Evolutionary conservation across 768 basidiomycete species (phyloP), one percentile per base, ranked within the genome.

Genomic region (Mycena olivaceomarginata): DNA sequence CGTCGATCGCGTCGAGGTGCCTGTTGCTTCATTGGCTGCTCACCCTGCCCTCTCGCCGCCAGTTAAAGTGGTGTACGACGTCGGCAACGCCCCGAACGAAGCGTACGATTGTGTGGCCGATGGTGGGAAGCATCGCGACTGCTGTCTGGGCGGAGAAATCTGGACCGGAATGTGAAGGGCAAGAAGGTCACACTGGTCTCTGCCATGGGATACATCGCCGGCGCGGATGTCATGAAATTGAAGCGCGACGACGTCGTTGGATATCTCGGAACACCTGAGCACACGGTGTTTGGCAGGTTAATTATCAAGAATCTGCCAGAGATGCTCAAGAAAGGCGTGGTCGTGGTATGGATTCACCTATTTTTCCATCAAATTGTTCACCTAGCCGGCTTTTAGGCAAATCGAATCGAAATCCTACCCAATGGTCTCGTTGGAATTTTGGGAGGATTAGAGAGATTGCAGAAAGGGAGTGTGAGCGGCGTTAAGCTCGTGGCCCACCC

Each of bases 401-500:
- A 88, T 80, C 82, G 82, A 43, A 84, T 87, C n/a, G 88, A 90
- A 72, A 79, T 87, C 39, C 73, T 92, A 22, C 82, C 86, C 0
- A 83, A 84, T n/a, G 91, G 91, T 13, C 82, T 91, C 22, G 83
- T 80, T 31, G 90, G 88, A 10, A 88, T 91, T 67, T 80, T 82
- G 46, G 81, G 82, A 16, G 91, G 88, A 13, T 78, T 92, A 65
- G 83, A 85, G 16, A 71, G 77, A 40, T n/a, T 73, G 68, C 11
- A 67, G n/a, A 67, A 76, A 5, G 68, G 62, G 16, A 68, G 56
- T 16, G 68, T 74, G 13, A 77, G 72, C 40, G 76, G 72, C n/a
- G 67, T 77, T 13, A 77, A 77, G 51, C 71, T 77, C 20, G 67
- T 78, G 9, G 77, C 68, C 8, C 72, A 74, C 57, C 51, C 51